These are phyloP conservation scores for Phyllosticta ampelicida DNA, from an alignment of 2,329 filamentous ascomycete genomes.

Conservation along the genomic window DNA sequence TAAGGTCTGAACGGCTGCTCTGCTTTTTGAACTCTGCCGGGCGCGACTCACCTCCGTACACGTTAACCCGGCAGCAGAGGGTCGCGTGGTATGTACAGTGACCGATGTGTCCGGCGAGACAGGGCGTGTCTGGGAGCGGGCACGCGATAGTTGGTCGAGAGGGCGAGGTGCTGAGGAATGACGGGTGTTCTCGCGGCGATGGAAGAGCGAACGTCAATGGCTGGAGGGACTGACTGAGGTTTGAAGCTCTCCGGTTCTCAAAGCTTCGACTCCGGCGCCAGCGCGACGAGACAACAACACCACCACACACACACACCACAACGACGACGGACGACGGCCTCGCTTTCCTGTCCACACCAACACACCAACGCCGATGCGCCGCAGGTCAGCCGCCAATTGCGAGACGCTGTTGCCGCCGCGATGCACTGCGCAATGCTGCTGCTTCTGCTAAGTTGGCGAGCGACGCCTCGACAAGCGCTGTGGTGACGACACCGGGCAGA, in stretches of 20 bases:
- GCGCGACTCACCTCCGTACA: not conserved
- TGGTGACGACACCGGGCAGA: constrained; percentile 6
- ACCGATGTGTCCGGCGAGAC: not conserved
- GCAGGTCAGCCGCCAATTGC: constrained; percentile 1
- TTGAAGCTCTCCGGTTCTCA: not conserved
- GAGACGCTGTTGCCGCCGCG: not conserved
- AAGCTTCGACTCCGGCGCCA: not conserved
- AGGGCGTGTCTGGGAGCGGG: not conserved
- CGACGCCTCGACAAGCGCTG: not conserved
- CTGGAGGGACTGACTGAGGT: not conserved
- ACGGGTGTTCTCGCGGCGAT: not conserved
- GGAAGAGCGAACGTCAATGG: no score
- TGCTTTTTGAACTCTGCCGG: not conserved
- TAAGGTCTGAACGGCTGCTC: not conserved
- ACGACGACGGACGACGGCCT: no score
- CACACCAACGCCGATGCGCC: not conserved
- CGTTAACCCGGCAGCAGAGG: not conserved
- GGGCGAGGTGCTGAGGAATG: not conserved
- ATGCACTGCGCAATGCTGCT: not conserved
- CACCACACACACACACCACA: not conserved
- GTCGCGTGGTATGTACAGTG: not conserved
- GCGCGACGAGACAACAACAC: not conserved
- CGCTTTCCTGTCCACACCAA: not conserved
- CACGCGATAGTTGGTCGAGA: not conserved
- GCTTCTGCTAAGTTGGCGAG: not conserved